Percentiles rank a stretch among this genome's conserved stretches.
Evolutionary conservation across 306 rosid genomes (phyloP).

Genomic region (Corylus avellana): DNA sequence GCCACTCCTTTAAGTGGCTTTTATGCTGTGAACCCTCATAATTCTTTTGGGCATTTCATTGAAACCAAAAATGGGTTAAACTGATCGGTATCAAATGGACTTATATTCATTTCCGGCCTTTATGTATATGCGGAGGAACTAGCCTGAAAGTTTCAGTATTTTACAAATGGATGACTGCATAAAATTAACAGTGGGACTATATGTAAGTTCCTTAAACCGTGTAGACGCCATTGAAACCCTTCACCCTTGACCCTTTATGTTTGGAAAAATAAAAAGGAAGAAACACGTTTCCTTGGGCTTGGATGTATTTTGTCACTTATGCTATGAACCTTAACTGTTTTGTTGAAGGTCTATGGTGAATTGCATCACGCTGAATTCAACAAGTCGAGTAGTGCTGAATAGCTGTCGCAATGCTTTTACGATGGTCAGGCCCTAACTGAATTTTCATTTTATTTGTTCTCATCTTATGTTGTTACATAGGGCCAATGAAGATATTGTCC

Average conservation of each 20-base stretch:
- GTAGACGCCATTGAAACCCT: conserved; percentile 9
- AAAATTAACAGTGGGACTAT: background rate
- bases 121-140: background rate
- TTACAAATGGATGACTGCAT: background rate
- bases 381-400: conserved; percentile 89
- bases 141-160: background rate
- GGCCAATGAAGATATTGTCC: background rate
- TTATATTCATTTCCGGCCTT: background rate
- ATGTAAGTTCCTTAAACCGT: background rate
- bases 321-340: conserved; percentile 8
- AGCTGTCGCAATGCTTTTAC: conserved; percentile 96
- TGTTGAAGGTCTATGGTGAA: conserved; percentile 89
- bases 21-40: background rate
- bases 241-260: background rate
- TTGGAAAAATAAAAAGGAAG: conserved; percentile 11
- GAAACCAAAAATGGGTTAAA: background rate
- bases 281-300: conserved; percentile 15
- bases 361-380: conserved; percentile 83
- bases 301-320: conserved; percentile 7
- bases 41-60: background rate
- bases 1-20: background rate
- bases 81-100: background rate
- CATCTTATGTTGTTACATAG: conserved; percentile 6
- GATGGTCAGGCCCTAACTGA: conserved; percentile 58
- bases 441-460: conserved; percentile 14